Base-by-base conservation (phyloP, 2,329 filamentous ascomycete species). In the Aspergillus niger region DNA sequence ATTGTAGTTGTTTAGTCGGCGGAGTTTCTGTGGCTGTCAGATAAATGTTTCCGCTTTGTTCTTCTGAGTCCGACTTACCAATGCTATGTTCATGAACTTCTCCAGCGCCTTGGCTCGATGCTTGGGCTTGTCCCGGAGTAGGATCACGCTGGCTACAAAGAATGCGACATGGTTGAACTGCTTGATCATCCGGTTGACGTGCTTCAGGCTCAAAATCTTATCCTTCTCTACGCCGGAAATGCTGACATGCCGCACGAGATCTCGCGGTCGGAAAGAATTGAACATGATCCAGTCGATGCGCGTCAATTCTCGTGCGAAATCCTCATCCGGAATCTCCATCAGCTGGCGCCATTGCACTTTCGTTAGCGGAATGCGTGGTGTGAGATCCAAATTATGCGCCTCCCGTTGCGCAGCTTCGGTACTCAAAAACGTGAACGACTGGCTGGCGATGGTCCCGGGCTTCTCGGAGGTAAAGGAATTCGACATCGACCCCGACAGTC, bases 201-300 rank as follows among this genome's bases (percentile, higher is more conserved):
- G 94, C 62, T 89, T 87, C 68, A 97, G 81, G 68, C 87, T 89
- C 72, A 86, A 89, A 74, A 87, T 89, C 70, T 91, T 77, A 26
- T 76, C 75, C 59, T 78, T 78, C 49, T 79, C 75, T 5, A 72
- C 67, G 1, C 74, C 73, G 0, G 89, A 86, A 50, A 97, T 80
- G 70, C 89, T 95, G 65, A 97, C 93, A 72, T 97, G 91, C 4
- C 95, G 90, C 44, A 98, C 90, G 52, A 98, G 87, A 76, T 99
- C 95, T 60, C 95, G 91, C 58, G 96, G 91, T 26, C 92, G 88
- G 63, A 98, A 97, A 1, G 92, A 93, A 55, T 91, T 96, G 76
- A 97, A 98, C 90, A 98, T 95, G 75, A 96, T 88, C 94, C 94
- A 98, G 77, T 99, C 95, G 58, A 99, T 96, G 62, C 94, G 85